phyloP scores from a whole-genome alignment of 306 rosid genomes.

The Prunus armeniaca region DNA sequence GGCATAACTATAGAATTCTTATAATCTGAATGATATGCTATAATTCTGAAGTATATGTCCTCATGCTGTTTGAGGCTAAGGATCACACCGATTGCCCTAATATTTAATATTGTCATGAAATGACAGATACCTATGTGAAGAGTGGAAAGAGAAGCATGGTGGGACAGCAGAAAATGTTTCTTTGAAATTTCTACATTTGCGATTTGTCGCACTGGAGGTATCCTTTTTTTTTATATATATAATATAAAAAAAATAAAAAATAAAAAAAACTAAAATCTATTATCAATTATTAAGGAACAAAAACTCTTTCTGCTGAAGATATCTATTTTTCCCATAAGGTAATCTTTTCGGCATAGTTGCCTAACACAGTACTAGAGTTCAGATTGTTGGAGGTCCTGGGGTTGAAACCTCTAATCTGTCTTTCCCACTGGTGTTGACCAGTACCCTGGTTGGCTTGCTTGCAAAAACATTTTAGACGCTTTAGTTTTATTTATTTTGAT shows the following conservation, averaged over 20 bases:
- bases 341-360: not conserved
- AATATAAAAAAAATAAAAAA: too few species aligned
- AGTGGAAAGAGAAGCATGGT: constrained; percentile 65
- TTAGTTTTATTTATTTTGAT: not conserved
- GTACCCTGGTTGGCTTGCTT: not conserved
- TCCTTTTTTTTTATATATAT: constrained; percentile 3
- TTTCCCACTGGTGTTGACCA: too few species aligned
- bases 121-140: constrained; percentile 68
- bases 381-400: not conserved
- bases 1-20: not conserved
- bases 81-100: not conserved
- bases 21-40: not conserved
- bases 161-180: constrained; percentile 41
- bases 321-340: not conserved
- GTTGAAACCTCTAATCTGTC: too few species aligned
- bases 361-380: not conserved
- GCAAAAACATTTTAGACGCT: not conserved
- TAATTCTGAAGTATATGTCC: not conserved
- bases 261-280: not conserved
- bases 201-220: constrained; percentile 62
- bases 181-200: constrained; percentile 45
- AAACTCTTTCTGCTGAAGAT: not conserved
- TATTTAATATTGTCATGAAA: constrained; percentile 9
- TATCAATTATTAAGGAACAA: not conserved
- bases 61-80: not conserved